phyloP scores from a whole-genome alignment of 2,329 filamentous ascomycete species.

The Botrytis elliptica region DNA sequence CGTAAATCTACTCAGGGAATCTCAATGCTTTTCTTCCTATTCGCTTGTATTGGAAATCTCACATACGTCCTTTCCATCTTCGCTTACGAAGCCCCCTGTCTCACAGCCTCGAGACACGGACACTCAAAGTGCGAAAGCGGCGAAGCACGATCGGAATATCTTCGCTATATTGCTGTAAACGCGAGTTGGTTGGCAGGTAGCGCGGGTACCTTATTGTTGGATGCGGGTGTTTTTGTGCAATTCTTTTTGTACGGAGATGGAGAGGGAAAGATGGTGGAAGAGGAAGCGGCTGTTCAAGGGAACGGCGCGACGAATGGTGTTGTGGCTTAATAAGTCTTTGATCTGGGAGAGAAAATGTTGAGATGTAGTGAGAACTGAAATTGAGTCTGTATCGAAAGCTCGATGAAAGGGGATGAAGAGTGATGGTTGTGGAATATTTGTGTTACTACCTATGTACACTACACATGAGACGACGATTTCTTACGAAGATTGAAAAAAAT shows the following conservation, averaged over 20 bases:
- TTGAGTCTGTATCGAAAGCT: not conserved
- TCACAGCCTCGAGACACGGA: slow-evolving; percentile 49
- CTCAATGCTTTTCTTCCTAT: slow-evolving; percentile 91
- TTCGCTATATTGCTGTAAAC: slow-evolving; percentile 83
- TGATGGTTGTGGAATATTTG: not conserved
- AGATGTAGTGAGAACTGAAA: not conserved
- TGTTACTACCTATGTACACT: not conserved
- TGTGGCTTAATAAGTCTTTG: not conserved
- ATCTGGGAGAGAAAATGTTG: not conserved
- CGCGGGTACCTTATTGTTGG: slow-evolving; percentile 79
- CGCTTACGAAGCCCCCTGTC: slow-evolving; percentile 77
- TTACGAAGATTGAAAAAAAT: too few species aligned
- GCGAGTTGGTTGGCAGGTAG: slow-evolving; percentile 88
- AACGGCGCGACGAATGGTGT: slow-evolving; percentile 1
- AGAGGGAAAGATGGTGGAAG: slow-evolving; percentile 5
- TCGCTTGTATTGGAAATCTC: slow-evolving; percentile 91
- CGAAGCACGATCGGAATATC: slow-evolving; percentile 54
- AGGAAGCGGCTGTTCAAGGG: slow-evolving; percentile 10
- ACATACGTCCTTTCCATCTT: slow-evolving; percentile 92
- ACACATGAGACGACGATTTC: not conserved
- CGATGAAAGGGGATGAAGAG: not conserved
- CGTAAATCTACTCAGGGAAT: slow-evolving; percentile 93
- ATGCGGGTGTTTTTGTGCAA: slow-evolving; percentile 83
- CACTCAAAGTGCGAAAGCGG: slow-evolving; percentile 60
- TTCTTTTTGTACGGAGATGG: slow-evolving; percentile 76